These are phyloP conservation scores for Medicago ruthenica DNA, from an alignment of 306 rosid genomes.

Conservation along the genomic window DNA sequence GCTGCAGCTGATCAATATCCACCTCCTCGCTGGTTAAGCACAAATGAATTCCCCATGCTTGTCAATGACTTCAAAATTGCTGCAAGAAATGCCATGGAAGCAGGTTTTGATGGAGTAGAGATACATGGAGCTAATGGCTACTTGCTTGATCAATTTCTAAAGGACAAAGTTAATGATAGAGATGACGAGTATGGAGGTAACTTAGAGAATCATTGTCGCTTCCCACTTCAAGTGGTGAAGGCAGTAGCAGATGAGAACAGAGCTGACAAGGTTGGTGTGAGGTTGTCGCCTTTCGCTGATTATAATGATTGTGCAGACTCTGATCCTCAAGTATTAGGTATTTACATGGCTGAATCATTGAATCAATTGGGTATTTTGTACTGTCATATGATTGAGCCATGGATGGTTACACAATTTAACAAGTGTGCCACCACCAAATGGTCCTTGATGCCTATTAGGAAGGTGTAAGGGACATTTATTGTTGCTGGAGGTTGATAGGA, in stretches of 20 bases:
- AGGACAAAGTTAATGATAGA: slow-evolving; percentile 49
- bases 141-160: slow-evolving; percentile 53
- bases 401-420: slow-evolving; percentile 50
- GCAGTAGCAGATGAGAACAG: slow-evolving; percentile 61
- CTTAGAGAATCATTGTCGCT: slow-evolving; percentile 67
- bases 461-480: slow-evolving; percentile 58
- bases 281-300: slow-evolving; percentile 67
- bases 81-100: slow-evolving; percentile 50
- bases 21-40: slow-evolving; percentile 44
- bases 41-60: slow-evolving; percentile 40
- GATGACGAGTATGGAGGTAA: slow-evolving; percentile 49
- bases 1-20: slow-evolving; percentile 26
- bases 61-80: slow-evolving; percentile 47
- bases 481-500: slow-evolving; percentile 57
- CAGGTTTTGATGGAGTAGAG: slow-evolving; percentile 61
- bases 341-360: slow-evolving; percentile 54
- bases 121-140: slow-evolving; percentile 54
- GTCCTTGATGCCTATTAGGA: slow-evolving; percentile 52
- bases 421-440: slow-evolving; percentile 18
- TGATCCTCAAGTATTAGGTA: slow-evolving; percentile 58
- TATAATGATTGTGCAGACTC: slow-evolving; percentile 61
- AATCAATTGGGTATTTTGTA: slow-evolving; percentile 53
- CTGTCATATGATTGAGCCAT: slow-evolving; percentile 67
- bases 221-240: slow-evolving; percentile 60
- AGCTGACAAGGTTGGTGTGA: slow-evolving; percentile 64